These are phyloP conservation scores for Bruguiera gymnorhiza DNA, from an alignment of 345 rosid genomes.

Conservation along the genomic window DNA sequence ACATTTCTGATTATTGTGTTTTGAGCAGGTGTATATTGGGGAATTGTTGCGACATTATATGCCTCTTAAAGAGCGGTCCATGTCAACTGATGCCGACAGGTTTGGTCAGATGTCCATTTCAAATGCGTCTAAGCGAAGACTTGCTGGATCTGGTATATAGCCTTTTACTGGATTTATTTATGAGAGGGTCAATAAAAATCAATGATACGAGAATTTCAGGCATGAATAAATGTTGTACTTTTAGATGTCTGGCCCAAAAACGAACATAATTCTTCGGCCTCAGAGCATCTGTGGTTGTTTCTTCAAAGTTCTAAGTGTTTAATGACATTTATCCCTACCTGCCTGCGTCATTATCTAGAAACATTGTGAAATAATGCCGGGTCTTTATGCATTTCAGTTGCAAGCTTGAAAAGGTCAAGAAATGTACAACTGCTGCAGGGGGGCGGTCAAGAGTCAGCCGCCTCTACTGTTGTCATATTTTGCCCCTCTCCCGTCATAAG, in stretches of 20 bases:
- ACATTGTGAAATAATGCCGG: too few relatives aligned
- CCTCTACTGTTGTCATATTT: too few relatives aligned
- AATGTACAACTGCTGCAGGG: too few relatives aligned
- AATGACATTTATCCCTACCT: too few relatives aligned
- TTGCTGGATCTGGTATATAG: constrained; percentile 63
- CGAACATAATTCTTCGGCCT: not conserved
- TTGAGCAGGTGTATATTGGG: constrained; percentile 73
- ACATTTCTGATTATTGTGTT: not conserved
- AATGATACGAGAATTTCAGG: not conserved
- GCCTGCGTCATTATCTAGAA: too few relatives aligned
- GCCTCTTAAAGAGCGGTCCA: constrained; percentile 60
- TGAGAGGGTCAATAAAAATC: not conserved
- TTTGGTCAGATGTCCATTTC: constrained; percentile 71
- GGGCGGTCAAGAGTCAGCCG: too few relatives aligned
- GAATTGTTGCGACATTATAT: constrained; percentile 83
- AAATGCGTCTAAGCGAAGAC: constrained; percentile 78
- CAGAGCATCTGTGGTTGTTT: not conserved
- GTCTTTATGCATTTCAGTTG: too few relatives aligned
- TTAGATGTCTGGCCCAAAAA: not conserved
- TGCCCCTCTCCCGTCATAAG: too few relatives aligned
- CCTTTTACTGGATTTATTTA: not conserved
- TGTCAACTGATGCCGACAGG: constrained; percentile 40
- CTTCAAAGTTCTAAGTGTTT: not conserved
- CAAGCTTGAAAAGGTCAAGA: too few relatives aligned
- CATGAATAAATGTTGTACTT: constrained; percentile 9